Percentiles rank a stretch among this genome's conserved stretches.
Evolutionary conservation across 495 filamentous ascomycete species (phyloP).

Genomic region (Hypoxylon crocopeplum): DNA sequence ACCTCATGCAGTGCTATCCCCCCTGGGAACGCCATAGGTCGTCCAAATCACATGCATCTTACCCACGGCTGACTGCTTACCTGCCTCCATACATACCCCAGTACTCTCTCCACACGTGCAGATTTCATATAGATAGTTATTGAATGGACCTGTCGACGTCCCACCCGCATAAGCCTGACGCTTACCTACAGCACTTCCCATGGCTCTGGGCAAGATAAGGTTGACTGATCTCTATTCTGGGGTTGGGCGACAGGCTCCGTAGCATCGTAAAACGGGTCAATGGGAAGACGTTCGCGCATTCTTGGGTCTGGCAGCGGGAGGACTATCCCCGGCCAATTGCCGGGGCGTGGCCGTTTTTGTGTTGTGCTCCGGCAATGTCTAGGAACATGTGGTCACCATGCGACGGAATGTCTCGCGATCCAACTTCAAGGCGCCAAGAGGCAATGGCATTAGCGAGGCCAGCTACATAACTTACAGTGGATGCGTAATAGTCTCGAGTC

Average conservation of each 20-base stretch:
- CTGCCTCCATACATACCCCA: neutral
- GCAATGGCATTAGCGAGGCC: conserved; percentile 1
- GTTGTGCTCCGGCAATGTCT: conserved; percentile 24
- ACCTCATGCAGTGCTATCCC: conserved; percentile 2
- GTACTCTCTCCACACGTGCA: neutral
- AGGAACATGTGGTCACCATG: conserved; percentile 28
- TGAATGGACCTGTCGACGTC: conserved; percentile 5
- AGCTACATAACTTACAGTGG: conserved; percentile 12
- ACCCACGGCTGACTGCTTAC: neutral
- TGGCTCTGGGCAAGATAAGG: neutral
- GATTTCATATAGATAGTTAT: neutral
- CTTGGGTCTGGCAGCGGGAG: neutral
- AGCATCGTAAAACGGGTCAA: neutral
- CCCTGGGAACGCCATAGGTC: neutral
- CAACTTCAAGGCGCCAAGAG: conserved; percentile 7
- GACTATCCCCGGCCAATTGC: conserved; percentile 15
- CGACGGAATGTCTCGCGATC: conserved; percentile 33
- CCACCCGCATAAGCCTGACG: conserved; percentile 2
- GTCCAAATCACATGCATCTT: conserved; percentile 11
- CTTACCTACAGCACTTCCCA: conserved; percentile 2
- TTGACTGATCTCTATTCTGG: neutral
- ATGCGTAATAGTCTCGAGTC: too few species aligned
- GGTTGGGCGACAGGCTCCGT: neutral
- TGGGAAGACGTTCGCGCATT: neutral
- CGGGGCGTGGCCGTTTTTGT: conserved; percentile 21